phyloP scores from a whole-genome alignment of 257 asterid species.

The Solanum corneliomulleri region DNA sequence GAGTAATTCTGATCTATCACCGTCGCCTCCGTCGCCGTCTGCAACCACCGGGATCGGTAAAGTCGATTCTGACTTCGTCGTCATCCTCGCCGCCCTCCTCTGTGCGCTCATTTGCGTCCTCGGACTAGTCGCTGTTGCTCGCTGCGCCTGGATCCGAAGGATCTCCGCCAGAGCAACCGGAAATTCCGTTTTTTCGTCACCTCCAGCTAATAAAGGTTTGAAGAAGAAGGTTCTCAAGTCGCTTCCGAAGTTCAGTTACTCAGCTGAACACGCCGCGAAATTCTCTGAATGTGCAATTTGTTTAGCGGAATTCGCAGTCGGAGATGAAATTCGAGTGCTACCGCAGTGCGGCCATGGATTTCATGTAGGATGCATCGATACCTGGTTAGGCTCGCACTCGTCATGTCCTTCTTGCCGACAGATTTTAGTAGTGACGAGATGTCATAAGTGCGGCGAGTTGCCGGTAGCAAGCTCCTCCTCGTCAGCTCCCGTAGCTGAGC shows the following conservation, averaged over 20 bases:
- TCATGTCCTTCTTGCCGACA: conserved; percentile 22
- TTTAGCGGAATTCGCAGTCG: conserved; percentile 7
- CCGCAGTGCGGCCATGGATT: conserved; percentile 20
- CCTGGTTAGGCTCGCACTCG: conserved; percentile 15
- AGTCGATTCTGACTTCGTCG: not conserved
- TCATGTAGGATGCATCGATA: conserved; percentile 15
- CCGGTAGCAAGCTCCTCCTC: not conserved
- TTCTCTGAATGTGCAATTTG: conserved; percentile 18
- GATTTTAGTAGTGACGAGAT: not conserved
- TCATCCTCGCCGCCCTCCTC: not conserved
- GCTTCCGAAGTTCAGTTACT: conserved; percentile 10
- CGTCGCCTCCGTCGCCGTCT: not conserved
- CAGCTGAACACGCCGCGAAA: not conserved
- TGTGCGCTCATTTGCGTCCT: not conserved
- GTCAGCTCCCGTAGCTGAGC: not conserved
- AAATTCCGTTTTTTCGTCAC: not conserved
- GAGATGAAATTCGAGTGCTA: conserved; percentile 9
- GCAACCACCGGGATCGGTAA: not conserved
- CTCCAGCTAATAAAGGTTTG: conserved; percentile 8
- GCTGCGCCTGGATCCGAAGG: not conserved
- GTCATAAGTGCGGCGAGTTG: conserved; percentile 11
- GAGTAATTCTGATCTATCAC: not conserved
- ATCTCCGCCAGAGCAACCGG: conserved; percentile 1
- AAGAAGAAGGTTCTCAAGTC: conserved; percentile 10
- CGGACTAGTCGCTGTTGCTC: not conserved